A percentile compares a stretch with the other conserved stretches of the same genome.
These are phyloP conservation scores for Trichophyton mentagrophytes DNA, from an alignment of 2,329 filamentous ascomycete species.

Conservation along the genomic window DNA sequence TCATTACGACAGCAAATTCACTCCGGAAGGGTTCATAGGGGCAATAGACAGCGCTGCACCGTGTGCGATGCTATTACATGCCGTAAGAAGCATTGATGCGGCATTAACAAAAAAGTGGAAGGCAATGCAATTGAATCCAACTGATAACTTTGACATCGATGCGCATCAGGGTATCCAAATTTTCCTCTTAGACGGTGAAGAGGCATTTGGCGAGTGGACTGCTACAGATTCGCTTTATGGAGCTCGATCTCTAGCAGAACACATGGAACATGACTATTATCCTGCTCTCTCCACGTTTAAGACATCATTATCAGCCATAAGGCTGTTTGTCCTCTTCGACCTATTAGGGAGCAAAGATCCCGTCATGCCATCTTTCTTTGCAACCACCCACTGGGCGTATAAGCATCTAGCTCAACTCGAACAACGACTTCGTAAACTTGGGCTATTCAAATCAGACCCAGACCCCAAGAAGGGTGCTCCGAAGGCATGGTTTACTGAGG, in stretches of 20 bases:
- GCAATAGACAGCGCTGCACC: constrained; percentile 89
- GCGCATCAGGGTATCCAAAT: constrained; percentile 78
- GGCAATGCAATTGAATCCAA: constrained; percentile 45
- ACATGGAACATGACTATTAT: constrained; percentile 63
- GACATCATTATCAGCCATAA: constrained; percentile 64
- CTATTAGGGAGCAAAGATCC: constrained; percentile 62
- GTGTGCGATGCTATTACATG: constrained; percentile 85
- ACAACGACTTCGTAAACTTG: constrained; percentile 54
- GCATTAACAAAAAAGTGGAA: constrained; percentile 74
- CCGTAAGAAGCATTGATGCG: constrained; percentile 64
- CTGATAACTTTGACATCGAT: constrained; percentile 42
- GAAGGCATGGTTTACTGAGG: constrained; percentile 54
- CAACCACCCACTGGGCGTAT: constrained; percentile 90
- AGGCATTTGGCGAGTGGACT: constrained; percentile 75
- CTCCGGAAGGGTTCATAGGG: constrained; percentile 76
- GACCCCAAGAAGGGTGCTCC: constrained; percentile 20
- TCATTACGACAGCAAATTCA: constrained; percentile 80
- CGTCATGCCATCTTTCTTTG: constrained; percentile 70
- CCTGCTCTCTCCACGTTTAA: constrained; percentile 61
- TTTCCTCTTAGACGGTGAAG: constrained; percentile 81
- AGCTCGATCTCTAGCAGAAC: constrained; percentile 63
- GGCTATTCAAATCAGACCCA: constrained; percentile 52
- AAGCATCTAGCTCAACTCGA: constrained; percentile 62
- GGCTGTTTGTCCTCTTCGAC: constrained; percentile 82
- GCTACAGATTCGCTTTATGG: constrained; percentile 78